Evolutionary conservation across 495 filamentous ascomycete species (phyloP).

Genomic region (Trichoderma reesei): DNA sequence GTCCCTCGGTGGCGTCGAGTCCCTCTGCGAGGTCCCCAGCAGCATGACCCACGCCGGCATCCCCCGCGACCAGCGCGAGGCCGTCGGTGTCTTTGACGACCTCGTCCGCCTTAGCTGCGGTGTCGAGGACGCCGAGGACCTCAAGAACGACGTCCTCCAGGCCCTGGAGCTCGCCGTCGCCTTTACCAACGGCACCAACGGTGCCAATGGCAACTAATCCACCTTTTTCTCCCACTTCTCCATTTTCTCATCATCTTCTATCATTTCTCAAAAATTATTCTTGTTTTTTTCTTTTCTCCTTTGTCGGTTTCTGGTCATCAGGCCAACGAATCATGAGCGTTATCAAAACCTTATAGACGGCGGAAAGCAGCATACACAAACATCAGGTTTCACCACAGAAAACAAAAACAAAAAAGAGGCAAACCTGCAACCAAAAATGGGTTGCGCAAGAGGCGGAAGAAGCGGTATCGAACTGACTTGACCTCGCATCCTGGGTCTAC

Average conservation of each 20-base stretch:
- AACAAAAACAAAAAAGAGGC: neutral
- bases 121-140: conserved; percentile 82
- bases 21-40: conserved; percentile 78
- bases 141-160: conserved; percentile 72
- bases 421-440: too few relatives aligned
- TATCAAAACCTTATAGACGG: neutral
- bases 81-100: conserved; percentile 91
- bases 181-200: conserved; percentile 26
- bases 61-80: conserved; percentile 78
- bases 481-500: too few relatives aligned
- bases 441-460: too few relatives aligned
- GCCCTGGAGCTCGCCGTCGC: conserved; percentile 68
- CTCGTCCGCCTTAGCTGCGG: conserved; percentile 91
- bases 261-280: too few relatives aligned
- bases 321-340: neutral
- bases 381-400: neutral
- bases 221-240: neutral
- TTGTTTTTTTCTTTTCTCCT: neutral
- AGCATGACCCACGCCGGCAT: conserved; percentile 98
- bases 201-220: conserved; percentile 6
- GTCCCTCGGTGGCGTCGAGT: conserved; percentile 87
- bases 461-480: neutral
- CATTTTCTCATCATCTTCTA: too few relatives aligned
- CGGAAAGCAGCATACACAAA: neutral
- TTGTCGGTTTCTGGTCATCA: neutral